Percentiles rank a stretch among this genome's conserved stretches.
Evolutionary conservation across 257 asterid genomes (phyloP).

Genomic region (Buddleja alternifolia): DNA sequence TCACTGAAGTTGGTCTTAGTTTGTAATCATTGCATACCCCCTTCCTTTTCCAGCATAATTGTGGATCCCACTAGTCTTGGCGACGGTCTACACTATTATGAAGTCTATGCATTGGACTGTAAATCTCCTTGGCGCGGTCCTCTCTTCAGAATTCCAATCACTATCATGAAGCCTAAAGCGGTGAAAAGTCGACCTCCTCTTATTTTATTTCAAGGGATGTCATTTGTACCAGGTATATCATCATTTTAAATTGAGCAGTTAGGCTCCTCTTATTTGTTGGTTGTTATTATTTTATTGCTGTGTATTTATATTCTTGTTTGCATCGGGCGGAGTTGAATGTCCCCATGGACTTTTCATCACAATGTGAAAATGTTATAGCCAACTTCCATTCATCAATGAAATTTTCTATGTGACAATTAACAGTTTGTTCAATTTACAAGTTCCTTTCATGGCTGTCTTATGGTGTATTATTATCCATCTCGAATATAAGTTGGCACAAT

Average conservation of each 20-base stretch:
- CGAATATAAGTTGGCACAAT: slow-evolving; percentile 10
- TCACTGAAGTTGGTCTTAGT: slow-evolving; percentile 24
- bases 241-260: slow-evolving; percentile 17
- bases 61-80: slow-evolving; percentile 86
- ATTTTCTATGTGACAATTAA: background rate
- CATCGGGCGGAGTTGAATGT: slow-evolving; percentile 8
- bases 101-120: slow-evolving; percentile 86
- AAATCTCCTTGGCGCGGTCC: slow-evolving; percentile 99
- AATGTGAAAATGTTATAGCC: background rate
- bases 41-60: slow-evolving; percentile 64
- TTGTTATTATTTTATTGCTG: background rate
- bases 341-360: slow-evolving; percentile 6
- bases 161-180: slow-evolving; percentile 80
- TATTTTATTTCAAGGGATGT: slow-evolving; percentile 62
- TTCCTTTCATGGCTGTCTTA: background rate
- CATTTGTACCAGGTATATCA: slow-evolving; percentile 78
- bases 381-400: background rate
- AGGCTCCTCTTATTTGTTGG: slow-evolving; percentile 2
- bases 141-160: slow-evolving; percentile 87
- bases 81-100: slow-evolving; percentile 91
- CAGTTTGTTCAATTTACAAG: background rate
- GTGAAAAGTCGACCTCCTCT: slow-evolving; percentile 74
- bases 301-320: slow-evolving; percentile 7
- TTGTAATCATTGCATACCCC: slow-evolving; percentile 24
- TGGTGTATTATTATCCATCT: background rate